Conservation (phyloP, 495 filamentous ascomycete genomes). For the Alectoria sarmentosa region DNA sequence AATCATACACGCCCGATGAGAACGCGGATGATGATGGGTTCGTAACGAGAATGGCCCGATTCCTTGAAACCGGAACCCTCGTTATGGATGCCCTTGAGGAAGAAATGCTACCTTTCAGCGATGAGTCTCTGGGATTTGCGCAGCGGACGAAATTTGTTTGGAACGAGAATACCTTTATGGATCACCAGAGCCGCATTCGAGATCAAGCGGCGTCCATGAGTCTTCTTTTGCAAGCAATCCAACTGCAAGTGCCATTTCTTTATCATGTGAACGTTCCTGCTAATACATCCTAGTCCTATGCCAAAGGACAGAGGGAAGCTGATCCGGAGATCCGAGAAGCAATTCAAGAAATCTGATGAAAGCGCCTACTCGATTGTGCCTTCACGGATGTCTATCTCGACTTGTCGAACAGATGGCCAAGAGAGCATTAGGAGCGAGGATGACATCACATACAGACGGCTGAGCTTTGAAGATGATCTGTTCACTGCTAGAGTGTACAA, state of each 20-base stretch:
- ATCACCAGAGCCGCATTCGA: conserved; percentile 34
- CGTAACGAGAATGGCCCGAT: conserved; percentile 30
- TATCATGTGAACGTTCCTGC: no score
- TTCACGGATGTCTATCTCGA: conserved; percentile 7
- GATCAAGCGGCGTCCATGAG: conserved; percentile 38
- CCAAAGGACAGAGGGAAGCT: no score
- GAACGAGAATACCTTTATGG: conserved; percentile 40
- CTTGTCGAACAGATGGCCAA: not conserved
- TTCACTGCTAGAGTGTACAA: conserved; percentile 13
- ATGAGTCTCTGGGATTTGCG: conserved; percentile 22
- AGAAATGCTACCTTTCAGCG: conserved; percentile 29
- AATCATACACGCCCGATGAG: conserved; percentile 8
- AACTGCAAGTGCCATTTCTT: conserved; percentile 20
- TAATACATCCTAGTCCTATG: no score
- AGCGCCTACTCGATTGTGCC: conserved; percentile 8
- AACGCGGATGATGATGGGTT: conserved; percentile 27
- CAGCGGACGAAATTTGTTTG: conserved; percentile 32
- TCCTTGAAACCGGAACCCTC: conserved; percentile 35
- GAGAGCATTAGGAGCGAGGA: not conserved
- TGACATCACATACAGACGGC: conserved; percentile 10
- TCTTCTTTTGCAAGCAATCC: conserved; percentile 37
- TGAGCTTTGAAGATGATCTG: conserved; percentile 15
- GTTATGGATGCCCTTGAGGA: conserved; percentile 37
- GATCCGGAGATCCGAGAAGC: no score
- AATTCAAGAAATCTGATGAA: no score